A percentile compares a stretch with the other conserved stretches of the same genome.
Evolutionary conservation across 306 rosid species (phyloP).

Genomic region (Malus sieversii): DNA sequence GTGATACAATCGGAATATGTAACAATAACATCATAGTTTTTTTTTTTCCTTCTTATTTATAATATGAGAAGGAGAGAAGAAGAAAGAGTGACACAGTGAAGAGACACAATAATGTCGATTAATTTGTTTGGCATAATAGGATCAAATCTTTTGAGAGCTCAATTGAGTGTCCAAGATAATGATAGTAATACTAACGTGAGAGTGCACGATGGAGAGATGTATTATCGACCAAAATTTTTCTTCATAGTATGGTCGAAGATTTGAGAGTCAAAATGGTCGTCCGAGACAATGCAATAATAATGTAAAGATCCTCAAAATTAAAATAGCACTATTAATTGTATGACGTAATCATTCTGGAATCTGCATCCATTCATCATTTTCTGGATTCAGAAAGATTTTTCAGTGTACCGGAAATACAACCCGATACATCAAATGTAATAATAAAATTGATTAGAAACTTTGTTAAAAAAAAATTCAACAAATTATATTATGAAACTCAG

Average conservation of each 20-base stretch:
- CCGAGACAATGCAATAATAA: background rate
- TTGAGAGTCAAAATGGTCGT: background rate
- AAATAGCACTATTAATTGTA: background rate
- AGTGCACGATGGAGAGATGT: background rate
- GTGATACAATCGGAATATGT: too few relatives aligned
- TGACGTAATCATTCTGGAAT: background rate
- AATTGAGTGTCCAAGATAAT: background rate
- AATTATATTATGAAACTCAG: too few relatives aligned
- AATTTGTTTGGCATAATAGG: background rate
- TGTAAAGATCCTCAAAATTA: background rate
- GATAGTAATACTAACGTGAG: too few relatives aligned
- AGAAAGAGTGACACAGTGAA: background rate
- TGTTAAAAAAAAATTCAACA: too few relatives aligned
- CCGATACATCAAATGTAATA: too few relatives aligned
- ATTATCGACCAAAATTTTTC: background rate
- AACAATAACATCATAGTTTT: too few relatives aligned
- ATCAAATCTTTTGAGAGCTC: too few relatives aligned
- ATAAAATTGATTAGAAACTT: too few relatives aligned
- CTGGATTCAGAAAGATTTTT: too few relatives aligned
- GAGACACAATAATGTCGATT: background rate
- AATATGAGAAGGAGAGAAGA: too few relatives aligned
- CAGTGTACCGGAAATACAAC: too few relatives aligned
- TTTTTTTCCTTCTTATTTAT: too few relatives aligned
- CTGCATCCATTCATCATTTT: background rate
- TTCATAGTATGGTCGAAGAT: background rate